Percentiles rank a stretch among this genome's conserved stretches.
Evolutionary conservation across 495 filamentous ascomycete species (phyloP).

Genomic region (Lasiosphaeria miniovina): DNA sequence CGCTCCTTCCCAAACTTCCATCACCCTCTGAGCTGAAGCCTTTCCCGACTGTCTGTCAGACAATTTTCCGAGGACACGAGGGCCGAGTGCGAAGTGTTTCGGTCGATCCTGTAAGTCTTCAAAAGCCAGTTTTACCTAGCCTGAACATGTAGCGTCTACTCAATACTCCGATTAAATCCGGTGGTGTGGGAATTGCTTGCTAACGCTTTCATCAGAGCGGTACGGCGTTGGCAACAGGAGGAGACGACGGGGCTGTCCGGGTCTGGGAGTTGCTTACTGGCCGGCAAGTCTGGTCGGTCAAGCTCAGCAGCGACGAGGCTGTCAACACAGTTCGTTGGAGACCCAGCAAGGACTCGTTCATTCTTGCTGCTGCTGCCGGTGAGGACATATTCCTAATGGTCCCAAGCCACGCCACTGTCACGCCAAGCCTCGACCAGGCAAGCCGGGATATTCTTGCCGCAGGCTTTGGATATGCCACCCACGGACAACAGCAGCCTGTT

Average conservation of each 20-base stretch:
- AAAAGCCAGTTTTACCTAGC: too few relatives aligned
- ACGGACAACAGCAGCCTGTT: slow-evolving; percentile 53
- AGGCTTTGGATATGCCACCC: slow-evolving; percentile 86
- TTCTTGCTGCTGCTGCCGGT: slow-evolving; percentile 78
- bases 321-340: slow-evolving; percentile 90
- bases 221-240: slow-evolving; percentile 66
- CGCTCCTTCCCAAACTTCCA: slow-evolving; percentile 90
- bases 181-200: slow-evolving; percentile 59
- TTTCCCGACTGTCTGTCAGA: slow-evolving; percentile 84
- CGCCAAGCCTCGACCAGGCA: slow-evolving; percentile 55
- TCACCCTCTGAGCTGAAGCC: slow-evolving; percentile 88
- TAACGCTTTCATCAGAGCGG: slow-evolving; percentile 36
- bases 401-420: slow-evolving; percentile 45
- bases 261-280: slow-evolving; percentile 89
- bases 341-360: slow-evolving; percentile 72
- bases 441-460: slow-evolving; percentile 76
- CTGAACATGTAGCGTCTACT: too few relatives aligned
- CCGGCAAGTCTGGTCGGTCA: slow-evolving; percentile 80
- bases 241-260: slow-evolving; percentile 88
- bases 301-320: slow-evolving; percentile 74
- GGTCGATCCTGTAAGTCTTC: slow-evolving; percentile 43
- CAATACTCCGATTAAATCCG: too few relatives aligned
- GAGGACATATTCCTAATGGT: slow-evolving; percentile 83
- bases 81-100: slow-evolving; percentile 81
- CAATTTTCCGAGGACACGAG: slow-evolving; percentile 81